A percentile compares a stretch with the other conserved stretches of the same genome.
These are phyloP conservation scores for Hirsutella minnesotensis DNA, from an alignment of 2,329 filamentous ascomycete genomes.

Conservation along the genomic window DNA sequence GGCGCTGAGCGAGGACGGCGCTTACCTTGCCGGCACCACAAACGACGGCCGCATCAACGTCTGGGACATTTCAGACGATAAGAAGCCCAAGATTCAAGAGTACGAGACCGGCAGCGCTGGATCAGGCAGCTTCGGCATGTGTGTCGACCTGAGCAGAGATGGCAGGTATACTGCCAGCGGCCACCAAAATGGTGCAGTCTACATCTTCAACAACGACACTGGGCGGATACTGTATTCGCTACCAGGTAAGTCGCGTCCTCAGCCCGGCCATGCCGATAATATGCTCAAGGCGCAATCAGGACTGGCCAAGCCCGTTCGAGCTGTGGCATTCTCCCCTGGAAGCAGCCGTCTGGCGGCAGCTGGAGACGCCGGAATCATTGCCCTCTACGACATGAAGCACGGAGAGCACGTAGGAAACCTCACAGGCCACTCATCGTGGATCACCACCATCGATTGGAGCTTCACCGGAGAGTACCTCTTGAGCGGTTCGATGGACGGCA, in stretches of 20 bases:
- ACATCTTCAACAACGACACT: conserved; percentile 89
- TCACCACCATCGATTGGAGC: conserved; percentile 87
- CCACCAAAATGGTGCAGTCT: conserved; percentile 83
- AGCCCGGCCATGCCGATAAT: neutral
- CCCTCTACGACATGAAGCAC: conserved; percentile 81
- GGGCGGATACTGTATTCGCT: conserved; percentile 78
- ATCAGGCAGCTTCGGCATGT: conserved; percentile 82
- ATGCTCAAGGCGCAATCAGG: conserved; percentile 32
- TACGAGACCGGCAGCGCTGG: conserved; percentile 64
- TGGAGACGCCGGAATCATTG: conserved; percentile 79
- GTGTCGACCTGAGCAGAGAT: conserved; percentile 69
- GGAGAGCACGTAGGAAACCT: conserved; percentile 88
- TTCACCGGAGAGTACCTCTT: conserved; percentile 84
- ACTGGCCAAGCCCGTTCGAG: conserved; percentile 74
- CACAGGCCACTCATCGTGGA: conserved; percentile 70
- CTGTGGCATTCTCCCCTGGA: conserved; percentile 78
- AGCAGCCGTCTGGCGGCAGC: conserved; percentile 78
- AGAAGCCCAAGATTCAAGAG: conserved; percentile 56
- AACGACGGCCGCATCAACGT: conserved; percentile 82
- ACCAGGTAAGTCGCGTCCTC: conserved; percentile 43
- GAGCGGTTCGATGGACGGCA: conserved; percentile 82
- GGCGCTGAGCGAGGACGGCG: conserved; percentile 71
- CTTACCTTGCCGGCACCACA: conserved; percentile 75
- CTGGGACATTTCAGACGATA: conserved; percentile 56
- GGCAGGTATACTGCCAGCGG: conserved; percentile 82